Percentiles rank a stretch among this genome's conserved stretches.
Conservation (phyloP, 441 rosid species). For the Oxalis stricta region DNA sequence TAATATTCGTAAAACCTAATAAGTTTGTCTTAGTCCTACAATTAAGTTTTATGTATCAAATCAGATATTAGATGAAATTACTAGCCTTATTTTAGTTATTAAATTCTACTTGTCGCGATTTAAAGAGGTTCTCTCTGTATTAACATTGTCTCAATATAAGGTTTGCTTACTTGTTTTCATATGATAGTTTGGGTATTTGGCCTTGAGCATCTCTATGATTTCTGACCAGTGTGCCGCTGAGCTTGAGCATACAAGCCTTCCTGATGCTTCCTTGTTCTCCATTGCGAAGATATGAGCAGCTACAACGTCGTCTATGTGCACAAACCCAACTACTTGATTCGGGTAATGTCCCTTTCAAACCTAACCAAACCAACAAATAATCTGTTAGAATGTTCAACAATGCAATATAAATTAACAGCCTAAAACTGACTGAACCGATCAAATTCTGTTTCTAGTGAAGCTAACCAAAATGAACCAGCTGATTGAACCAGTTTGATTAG, state of each 20-base stretch:
- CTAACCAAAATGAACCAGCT: too few species aligned
- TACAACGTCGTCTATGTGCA: conserved; percentile 63
- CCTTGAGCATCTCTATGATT: conserved; percentile 45
- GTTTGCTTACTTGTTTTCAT: conserved; percentile 36
- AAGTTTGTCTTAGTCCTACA: not conserved
- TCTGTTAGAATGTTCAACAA: too few species aligned
- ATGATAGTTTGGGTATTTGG: conserved; percentile 55
- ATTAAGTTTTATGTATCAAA: not conserved
- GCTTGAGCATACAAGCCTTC: conserved; percentile 58
- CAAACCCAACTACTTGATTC: conserved; percentile 51
- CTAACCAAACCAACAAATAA: too few species aligned
- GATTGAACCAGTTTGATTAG: too few species aligned
- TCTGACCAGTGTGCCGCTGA: conserved; percentile 67
- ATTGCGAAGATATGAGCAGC: conserved; percentile 57
- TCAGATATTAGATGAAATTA: too few species aligned
- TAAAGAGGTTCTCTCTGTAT: not conserved
- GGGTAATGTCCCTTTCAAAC: conserved; percentile 46
- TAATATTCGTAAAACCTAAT: too few species aligned
- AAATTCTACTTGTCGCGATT: too few species aligned
- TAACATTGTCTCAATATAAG: not conserved
- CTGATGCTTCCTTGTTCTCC: conserved; percentile 51
- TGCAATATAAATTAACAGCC: too few species aligned
- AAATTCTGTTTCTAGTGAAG: too few species aligned
- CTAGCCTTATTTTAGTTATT: too few species aligned
- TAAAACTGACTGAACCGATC: too few species aligned